Evolutionary conservation across 2,329 filamentous ascomycete species (phyloP), one percentile per base, ranked within the genome.

Genomic region (Fusarium newnesense): DNA sequence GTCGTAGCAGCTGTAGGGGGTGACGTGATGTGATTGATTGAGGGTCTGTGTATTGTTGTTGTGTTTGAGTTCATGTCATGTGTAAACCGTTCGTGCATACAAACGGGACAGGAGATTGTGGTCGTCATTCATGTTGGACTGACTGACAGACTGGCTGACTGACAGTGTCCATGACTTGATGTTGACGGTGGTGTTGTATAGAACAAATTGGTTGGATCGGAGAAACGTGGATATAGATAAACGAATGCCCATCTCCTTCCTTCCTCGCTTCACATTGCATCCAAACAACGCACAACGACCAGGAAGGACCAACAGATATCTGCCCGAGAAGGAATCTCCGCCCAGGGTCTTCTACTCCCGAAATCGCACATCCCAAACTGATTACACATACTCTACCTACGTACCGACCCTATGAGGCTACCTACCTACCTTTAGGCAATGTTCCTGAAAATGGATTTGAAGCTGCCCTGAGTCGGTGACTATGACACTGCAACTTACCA

Each of bases 61-160:
- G 67, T 63, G 69, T 72, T 70, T 67, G 70, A 73, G 61, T 34
- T 59, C 53, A 56, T 69, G 65, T 58, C 50, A 64, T 64, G 50
- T 71, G 59, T 62, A 61, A 46, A 58, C 50, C 40, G 40, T 46
- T 54, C 39, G 39, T 60, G 62, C 19, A 62, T 58, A 46, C 40
- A 49, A 52, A 36, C 32, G 32, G 24, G n/a, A 36, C 40, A 58
- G 54, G 24, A 50, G 32, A 50, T 30, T 50, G 60, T 52, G 36
- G 59, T 32, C n/a, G 21, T 50, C 40, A 26, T 53, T 43, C 52
- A 52, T 44, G 50, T 59, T 46, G 53, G 36, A 34, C 52, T 26
- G 36, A 28, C 32, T 24, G 24, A 24, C 24, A 19, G 52, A 30
- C 12, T 26, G 34, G 19, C 26, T 5, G 19, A 32, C 28, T 50